Percentiles rank a stretch among this genome's conserved stretches.
phyloP scores from a whole-genome alignment of 495 filamentous ascomycete genomes.

The Penicillium tannophilum region DNA sequence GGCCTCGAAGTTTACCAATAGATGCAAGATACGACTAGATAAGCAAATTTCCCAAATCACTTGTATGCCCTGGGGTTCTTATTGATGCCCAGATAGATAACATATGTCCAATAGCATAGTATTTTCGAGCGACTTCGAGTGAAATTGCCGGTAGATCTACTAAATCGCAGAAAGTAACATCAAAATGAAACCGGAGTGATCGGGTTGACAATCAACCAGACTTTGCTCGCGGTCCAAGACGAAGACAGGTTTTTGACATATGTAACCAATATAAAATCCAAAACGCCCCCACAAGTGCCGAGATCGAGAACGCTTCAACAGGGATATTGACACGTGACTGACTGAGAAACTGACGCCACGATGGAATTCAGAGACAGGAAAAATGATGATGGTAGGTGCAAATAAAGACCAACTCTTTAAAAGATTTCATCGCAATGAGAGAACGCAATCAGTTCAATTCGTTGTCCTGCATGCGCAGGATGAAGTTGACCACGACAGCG shows the following conservation, averaged over 20 bases:
- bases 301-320: conserved; percentile 8
- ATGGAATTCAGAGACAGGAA: conserved; percentile 5
- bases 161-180: background rate
- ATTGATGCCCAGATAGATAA: background rate
- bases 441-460: conserved; percentile 17
- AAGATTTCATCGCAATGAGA: background rate
- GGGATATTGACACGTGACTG: conserved; percentile 6
- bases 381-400: background rate
- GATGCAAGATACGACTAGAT: background rate
- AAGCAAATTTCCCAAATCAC: background rate
- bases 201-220: background rate
- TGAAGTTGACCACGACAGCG: conserved; percentile 92
- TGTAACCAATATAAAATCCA: background rate
- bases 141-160: background rate
- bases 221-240: background rate
- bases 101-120: background rate
- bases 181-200: background rate
- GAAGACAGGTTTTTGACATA: background rate
- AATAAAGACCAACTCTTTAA: background rate
- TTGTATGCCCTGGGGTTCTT: background rate
- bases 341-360: conserved; percentile 9
- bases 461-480: conserved; percentile 71
- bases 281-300: conserved; percentile 5
- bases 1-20: background rate
- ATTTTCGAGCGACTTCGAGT: background rate